Evolutionary conservation across 2,329 filamentous ascomycete species (phyloP).

Genomic region (Penicillium hesseltinei): DNA sequence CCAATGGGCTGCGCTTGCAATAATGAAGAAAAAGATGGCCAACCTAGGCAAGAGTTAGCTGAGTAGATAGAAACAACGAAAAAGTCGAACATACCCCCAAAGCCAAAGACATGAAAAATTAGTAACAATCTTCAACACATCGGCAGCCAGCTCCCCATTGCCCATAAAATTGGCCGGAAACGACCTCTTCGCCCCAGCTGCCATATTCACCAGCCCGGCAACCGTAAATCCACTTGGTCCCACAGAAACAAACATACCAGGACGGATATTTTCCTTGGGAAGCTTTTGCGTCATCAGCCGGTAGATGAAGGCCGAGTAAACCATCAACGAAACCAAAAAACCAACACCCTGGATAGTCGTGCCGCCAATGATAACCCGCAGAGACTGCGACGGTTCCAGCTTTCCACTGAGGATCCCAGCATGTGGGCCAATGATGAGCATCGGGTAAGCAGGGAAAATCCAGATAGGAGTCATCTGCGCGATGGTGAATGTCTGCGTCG

Average conservation of each 20-base stretch:
- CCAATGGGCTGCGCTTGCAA: slow-evolving; percentile 73
- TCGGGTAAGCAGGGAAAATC: slow-evolving; percentile 83
- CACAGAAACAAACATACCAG: slow-evolving; percentile 82
- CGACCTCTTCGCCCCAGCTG: slow-evolving; percentile 47
- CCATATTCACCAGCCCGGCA: slow-evolving; percentile 60
- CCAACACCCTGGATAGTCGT: slow-evolving; percentile 63
- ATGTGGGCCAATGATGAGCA: slow-evolving; percentile 73
- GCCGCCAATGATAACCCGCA: slow-evolving; percentile 60
- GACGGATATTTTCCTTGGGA: slow-evolving; percentile 70
- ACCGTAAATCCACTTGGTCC: slow-evolving; percentile 72
- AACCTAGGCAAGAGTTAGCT: slow-evolving; percentile 46
- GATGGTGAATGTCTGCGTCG: slow-evolving; percentile 66
- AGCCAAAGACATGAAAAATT: slow-evolving; percentile 73
- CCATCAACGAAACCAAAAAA: slow-evolving; percentile 69
- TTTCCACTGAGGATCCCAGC: slow-evolving; percentile 58
- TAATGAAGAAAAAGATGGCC: slow-evolving; percentile 81
- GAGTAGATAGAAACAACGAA: not conserved
- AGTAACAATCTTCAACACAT: slow-evolving; percentile 54
- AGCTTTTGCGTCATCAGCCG: slow-evolving; percentile 86
- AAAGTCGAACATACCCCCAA: slow-evolving; percentile 57
- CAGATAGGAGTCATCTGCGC: slow-evolving; percentile 83
- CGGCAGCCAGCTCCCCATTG: slow-evolving; percentile 53
- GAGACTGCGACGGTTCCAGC: slow-evolving; percentile 43
- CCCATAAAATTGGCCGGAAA: slow-evolving; percentile 58
- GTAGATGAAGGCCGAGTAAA: slow-evolving; percentile 80